These are phyloP conservation scores for Linum lewisii DNA, from an alignment of 345 rosid species.

Conservation along the genomic window DNA sequence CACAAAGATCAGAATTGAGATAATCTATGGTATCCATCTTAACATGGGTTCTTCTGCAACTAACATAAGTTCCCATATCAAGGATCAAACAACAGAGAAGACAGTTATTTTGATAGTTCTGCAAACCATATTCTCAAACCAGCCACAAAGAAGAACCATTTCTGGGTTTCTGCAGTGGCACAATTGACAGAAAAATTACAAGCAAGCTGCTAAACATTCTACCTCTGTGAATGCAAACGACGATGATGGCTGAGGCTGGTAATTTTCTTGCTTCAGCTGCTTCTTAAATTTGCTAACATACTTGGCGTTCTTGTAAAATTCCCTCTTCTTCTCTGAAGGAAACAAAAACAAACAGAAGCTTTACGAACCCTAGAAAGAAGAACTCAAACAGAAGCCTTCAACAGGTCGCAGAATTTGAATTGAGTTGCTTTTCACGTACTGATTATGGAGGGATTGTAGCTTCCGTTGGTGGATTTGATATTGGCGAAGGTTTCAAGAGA, in stretches of 20 bases:
- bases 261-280: constrained; percentile 34
- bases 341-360: constrained; percentile 6
- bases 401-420: no score
- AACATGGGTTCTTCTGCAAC: not conserved
- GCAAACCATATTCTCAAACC: not conserved
- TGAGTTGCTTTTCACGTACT: constrained; percentile 26
- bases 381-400: not conserved
- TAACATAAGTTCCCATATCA: not conserved
- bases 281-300: constrained; percentile 58
- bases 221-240: not conserved
- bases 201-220: no score
- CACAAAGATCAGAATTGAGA: not conserved
- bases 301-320: constrained; percentile 78
- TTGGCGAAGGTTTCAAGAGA: constrained; percentile 76
- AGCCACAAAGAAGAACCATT: not conserved
- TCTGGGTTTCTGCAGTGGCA: not conserved
- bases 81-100: not conserved
- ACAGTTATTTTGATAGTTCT: not conserved
- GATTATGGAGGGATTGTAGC: constrained; percentile 56
- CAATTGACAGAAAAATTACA: no score
- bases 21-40: not conserved
- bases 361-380: not conserved
- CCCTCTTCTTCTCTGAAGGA: constrained; percentile 53
- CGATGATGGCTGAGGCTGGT: constrained; percentile 17
- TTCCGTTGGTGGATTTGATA: constrained; percentile 36